A percentile compares a stretch with the other conserved stretches of the same genome.
These are phyloP conservation scores for Rhizopogon vinicolor DNA, from an alignment of 768 basidiomycete genomes.

Conservation along the genomic window DNA sequence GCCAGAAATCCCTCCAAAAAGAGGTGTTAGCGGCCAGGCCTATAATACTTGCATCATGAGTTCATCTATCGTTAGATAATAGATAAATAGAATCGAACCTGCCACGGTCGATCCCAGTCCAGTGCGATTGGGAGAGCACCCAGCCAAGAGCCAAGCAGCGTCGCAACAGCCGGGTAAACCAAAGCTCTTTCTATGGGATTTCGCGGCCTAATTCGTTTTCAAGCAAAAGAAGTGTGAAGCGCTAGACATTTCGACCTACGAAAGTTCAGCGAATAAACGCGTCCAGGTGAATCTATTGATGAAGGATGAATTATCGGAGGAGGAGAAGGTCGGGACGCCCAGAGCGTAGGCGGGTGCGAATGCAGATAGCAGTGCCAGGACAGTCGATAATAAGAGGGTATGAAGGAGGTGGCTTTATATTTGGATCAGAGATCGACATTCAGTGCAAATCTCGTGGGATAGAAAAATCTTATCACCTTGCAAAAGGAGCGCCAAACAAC, in stretches of 20 bases:
- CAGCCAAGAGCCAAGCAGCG: conserved; percentile 72
- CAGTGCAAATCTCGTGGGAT: neutral
- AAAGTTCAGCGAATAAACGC: conserved; percentile 75
- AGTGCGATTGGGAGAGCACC: conserved; percentile 84
- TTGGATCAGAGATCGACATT: neutral
- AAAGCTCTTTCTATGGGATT: conserved; percentile 74
- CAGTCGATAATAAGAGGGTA: conserved; percentile 65
- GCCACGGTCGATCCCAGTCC: conserved; percentile 98
- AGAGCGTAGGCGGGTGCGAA: conserved; percentile 70
- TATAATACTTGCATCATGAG: conserved; percentile 21
- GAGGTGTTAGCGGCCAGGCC: conserved; percentile 82
- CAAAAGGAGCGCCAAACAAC: conserved; percentile 72
- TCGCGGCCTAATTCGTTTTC: conserved; percentile 34
- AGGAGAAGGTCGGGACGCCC: conserved; percentile 52
- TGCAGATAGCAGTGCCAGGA: conserved; percentile 60
- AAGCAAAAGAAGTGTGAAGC: neutral
- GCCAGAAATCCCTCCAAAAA: conserved; percentile 67
- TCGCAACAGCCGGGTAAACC: conserved; percentile 74
- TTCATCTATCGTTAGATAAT: neutral
- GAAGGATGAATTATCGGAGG: conserved; percentile 37
- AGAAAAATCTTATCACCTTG: conserved; percentile 38
- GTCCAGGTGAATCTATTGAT: conserved; percentile 65
- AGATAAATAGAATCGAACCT: conserved; percentile 47
- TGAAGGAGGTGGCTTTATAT: conserved; percentile 43
- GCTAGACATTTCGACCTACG: conserved; percentile 47